These are phyloP conservation scores for Metarhizium robertsii DNA, from an alignment of 2,329 filamentous ascomycete species.

Conservation along the genomic window DNA sequence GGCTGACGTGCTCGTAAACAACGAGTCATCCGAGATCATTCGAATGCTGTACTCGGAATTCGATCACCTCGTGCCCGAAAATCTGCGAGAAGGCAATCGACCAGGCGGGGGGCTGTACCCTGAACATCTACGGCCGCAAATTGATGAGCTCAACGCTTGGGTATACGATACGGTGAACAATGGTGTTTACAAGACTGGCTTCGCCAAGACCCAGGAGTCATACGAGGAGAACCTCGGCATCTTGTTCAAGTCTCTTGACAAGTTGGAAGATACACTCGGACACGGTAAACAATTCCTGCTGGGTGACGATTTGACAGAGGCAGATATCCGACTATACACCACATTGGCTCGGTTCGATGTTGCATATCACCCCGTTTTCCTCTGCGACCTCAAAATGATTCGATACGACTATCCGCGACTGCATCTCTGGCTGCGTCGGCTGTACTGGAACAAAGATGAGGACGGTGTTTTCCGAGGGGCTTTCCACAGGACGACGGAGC, in stretches of 20 bases:
- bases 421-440: slow-evolving; percentile 56
- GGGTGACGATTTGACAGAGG: no score
- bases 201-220: no score
- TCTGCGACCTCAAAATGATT: slow-evolving; percentile 55
- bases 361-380: slow-evolving; percentile 58
- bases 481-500: slow-evolving; percentile 25
- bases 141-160: slow-evolving; percentile 60
- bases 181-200: no score
- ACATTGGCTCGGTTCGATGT: slow-evolving; percentile 61
- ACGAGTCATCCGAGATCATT: slow-evolving; percentile 55
- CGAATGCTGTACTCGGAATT: no score
- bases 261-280: no score
- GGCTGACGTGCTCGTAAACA: slow-evolving; percentile 64
- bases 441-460: slow-evolving; percentile 56
- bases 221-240: no score
- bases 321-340: slow-evolving; percentile 58
- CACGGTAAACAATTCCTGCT: no score
- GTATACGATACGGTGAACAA: slow-evolving; percentile 43
- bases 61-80: no score
- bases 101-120: slow-evolving; percentile 50
- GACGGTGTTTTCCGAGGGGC: slow-evolving; percentile 35
- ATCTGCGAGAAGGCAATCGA: slow-evolving; percentile 40
- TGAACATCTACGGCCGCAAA: slow-evolving; percentile 37
- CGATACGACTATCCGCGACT: slow-evolving; percentile 55
- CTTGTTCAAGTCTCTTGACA: no score